phyloP scores from a whole-genome alignment of 768 basidiomycete species.

The Gloeopeniophorella convolvens region DNA sequence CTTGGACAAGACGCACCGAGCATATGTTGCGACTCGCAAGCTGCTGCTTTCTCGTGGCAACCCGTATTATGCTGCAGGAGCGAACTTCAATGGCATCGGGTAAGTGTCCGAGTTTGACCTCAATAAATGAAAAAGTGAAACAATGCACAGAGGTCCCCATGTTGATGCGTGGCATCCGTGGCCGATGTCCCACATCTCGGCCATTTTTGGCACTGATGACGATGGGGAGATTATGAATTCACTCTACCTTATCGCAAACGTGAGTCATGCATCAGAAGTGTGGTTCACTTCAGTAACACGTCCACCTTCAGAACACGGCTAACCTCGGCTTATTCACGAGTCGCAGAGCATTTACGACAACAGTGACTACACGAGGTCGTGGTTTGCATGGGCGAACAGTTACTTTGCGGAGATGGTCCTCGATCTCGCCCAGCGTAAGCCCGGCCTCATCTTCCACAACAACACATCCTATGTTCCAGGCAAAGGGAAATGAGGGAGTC shows the following conservation, averaged over 20 bases:
- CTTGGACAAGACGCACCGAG: conserved; percentile 49
- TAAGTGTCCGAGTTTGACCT: conserved; percentile 29
- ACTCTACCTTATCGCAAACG: conserved; percentile 63
- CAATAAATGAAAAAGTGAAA: background rate
- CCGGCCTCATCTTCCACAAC: conserved; percentile 54
- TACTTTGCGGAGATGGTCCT: conserved; percentile 81
- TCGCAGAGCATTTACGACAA: conserved; percentile 56
- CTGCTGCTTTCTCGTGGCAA: conserved; percentile 55
- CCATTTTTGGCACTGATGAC: conserved; percentile 68
- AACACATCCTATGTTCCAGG: conserved; percentile 53
- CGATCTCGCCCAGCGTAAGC: conserved; percentile 69
- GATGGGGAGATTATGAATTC: conserved; percentile 59
- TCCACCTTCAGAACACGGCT: conserved; percentile 49
- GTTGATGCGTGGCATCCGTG: conserved; percentile 68
- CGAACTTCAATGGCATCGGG: conserved; percentile 64
- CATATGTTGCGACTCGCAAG: conserved; percentile 60
- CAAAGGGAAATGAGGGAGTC: too few relatives aligned
- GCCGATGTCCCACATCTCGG: conserved; percentile 78
- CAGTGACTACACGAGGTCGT: conserved; percentile 56
- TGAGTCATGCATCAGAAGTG: conserved; percentile 31
- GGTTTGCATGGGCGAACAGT: conserved; percentile 83
- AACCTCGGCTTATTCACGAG: conserved; percentile 75
- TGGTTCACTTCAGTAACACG: conserved; percentile 3
- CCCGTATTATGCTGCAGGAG: conserved; percentile 63
- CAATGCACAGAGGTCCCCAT: conserved; percentile 56